A percentile compares a stretch with the other conserved stretches of the same genome.
These are phyloP conservation scores for Cladophialophora psammophila DNA, from an alignment of 2,329 filamentous ascomycete genomes.

Conservation along the genomic window DNA sequence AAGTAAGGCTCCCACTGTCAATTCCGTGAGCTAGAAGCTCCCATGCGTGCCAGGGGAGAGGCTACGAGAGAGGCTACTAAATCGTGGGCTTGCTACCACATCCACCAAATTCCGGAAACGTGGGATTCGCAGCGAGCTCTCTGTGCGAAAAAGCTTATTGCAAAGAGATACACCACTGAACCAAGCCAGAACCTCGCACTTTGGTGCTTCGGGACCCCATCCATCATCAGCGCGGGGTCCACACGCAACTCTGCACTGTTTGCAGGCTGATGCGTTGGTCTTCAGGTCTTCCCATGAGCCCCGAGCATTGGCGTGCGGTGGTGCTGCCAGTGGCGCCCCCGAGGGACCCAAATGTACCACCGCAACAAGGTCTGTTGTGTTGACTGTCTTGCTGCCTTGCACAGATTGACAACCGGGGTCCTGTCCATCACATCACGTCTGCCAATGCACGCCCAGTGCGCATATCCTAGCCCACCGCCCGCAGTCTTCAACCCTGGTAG, in stretches of 20 bases:
- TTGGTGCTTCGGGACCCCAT: slow-evolving; percentile 10
- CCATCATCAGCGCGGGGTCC: background rate
- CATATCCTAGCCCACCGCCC: background rate
- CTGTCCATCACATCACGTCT: slow-evolving; percentile 16
- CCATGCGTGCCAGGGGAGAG: slow-evolving; percentile 8
- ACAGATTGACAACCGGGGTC: slow-evolving; percentile 23
- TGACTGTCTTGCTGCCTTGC: background rate
- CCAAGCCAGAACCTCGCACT: background rate
- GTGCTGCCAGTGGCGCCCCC: background rate
- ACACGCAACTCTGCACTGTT: slow-evolving; percentile 8
- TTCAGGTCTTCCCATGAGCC: slow-evolving; percentile 6
- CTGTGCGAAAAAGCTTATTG: background rate
- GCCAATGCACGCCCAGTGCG: slow-evolving; percentile 15
- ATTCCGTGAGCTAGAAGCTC: slow-evolving; percentile 22
- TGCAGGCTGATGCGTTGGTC: slow-evolving; percentile 13
- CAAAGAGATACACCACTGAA: background rate
- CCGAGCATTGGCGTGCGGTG: background rate
- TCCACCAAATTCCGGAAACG: slow-evolving; percentile 30
- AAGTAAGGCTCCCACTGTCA: slow-evolving; percentile 15
- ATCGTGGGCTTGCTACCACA: slow-evolving; percentile 7
- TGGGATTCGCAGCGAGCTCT: slow-evolving; percentile 19
- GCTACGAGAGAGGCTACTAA: background rate
- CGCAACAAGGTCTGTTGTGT: background rate
- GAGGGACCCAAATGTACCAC: slow-evolving; percentile 3
- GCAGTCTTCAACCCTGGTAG: slow-evolving; percentile 3